Evolutionary conservation across 2,329 filamentous ascomycete species (phyloP).

Genomic region (Emmonsia crescens): DNA sequence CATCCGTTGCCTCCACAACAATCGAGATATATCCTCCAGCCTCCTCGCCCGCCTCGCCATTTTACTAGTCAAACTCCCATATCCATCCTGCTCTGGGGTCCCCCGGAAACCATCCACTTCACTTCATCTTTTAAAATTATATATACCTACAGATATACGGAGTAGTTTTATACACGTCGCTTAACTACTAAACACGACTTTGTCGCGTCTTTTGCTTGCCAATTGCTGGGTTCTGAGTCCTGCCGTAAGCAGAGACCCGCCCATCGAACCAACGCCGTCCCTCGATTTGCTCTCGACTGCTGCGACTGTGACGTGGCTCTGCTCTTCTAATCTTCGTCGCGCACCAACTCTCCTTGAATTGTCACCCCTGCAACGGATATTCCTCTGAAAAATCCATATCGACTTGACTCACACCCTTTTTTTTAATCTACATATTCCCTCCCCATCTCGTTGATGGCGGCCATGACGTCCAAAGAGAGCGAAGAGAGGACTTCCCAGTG

Average conservation of each 20-base stretch:
- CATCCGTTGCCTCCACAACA: conserved; percentile 3
- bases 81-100: background rate
- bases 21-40: background rate
- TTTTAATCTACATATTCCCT: background rate
- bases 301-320: conserved; percentile 1
- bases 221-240: background rate
- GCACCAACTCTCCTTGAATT: background rate
- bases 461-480: conserved; percentile 23
- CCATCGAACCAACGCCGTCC: background rate
- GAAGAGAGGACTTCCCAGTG: conserved; percentile 21
- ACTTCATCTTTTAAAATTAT: background rate
- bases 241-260: background rate
- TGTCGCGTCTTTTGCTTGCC: background rate
- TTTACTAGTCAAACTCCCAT: background rate
- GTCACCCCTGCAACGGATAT: background rate
- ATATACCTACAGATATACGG: background rate
- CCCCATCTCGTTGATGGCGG: background rate
- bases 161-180: background rate
- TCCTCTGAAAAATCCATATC: background rate
- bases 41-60: background rate
- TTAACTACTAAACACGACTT: background rate
- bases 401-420: background rate
- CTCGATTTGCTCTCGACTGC: background rate
- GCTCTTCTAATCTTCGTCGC: background rate
- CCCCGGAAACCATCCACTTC: background rate